Percentiles rank a stretch among this genome's conserved stretches.
Conservation (phyloP, 345 rosid genomes). For the Anacardium occidentale region DNA sequence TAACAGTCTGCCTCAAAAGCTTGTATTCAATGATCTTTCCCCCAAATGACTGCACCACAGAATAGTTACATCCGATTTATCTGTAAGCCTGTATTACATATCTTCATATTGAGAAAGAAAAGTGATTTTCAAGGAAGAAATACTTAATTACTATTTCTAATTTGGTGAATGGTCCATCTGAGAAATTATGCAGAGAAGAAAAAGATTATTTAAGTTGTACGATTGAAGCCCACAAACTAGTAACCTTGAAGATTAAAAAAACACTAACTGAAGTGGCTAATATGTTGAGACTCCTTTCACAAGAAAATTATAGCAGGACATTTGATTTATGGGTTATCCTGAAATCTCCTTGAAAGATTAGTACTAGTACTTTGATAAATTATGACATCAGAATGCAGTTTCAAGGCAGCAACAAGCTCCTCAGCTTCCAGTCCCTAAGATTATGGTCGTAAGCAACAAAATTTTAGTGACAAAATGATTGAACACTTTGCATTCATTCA, state of each 20-base stretch:
- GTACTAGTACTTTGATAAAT: neutral
- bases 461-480: too few relatives aligned
- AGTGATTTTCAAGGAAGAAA: too few relatives aligned
- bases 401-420: neutral
- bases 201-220: too few relatives aligned
- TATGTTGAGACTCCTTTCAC: neutral
- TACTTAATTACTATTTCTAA: neutral
- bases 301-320: neutral
- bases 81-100: too few relatives aligned
- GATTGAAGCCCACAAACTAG: neutral
- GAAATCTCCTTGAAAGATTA: conserved; percentile 1
- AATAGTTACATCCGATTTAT: too few relatives aligned
- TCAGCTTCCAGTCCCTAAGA: neutral
- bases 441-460: neutral
- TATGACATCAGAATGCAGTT: neutral
- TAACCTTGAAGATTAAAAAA: neutral
- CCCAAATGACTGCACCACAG: too few relatives aligned
- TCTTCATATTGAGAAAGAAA: too few relatives aligned
- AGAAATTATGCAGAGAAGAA: neutral
- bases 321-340: conserved; percentile 1
- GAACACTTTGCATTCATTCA: too few relatives aligned
- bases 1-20: too few relatives aligned
- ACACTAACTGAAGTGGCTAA: neutral
- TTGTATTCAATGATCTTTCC: too few relatives aligned
- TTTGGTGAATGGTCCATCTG: neutral